Percentiles rank a stretch among this genome's conserved stretches.
Conservation (phyloP, 2,329 filamentous ascomycete species). For the Aureobasidium pullulans region DNA sequence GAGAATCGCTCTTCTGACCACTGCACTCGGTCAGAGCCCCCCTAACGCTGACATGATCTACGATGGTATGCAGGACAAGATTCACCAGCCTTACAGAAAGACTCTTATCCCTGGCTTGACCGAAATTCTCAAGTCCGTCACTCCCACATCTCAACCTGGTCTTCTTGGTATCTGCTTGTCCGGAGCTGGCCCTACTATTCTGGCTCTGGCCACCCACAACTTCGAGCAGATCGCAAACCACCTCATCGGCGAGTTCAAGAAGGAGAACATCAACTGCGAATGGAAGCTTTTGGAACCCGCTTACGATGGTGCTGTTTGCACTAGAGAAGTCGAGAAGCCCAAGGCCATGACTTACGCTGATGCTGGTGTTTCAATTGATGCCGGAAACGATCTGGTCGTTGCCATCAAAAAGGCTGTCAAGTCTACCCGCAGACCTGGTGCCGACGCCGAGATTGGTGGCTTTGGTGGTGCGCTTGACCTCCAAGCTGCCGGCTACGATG, state of each 20-base stretch:
- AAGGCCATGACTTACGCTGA: conserved; percentile 72
- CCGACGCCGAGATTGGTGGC: conserved; percentile 88
- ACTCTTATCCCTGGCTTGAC: conserved; percentile 84
- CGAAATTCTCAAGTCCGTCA: conserved; percentile 86
- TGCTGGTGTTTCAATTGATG: conserved; percentile 89
- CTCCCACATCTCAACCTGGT: conserved; percentile 75
- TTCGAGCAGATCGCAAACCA: conserved; percentile 78
- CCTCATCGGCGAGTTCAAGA: conserved; percentile 60
- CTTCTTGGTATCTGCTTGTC: conserved; percentile 91
- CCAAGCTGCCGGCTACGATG: conserved; percentile 62
- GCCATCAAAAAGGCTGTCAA: conserved; percentile 86
- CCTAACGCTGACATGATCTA: conserved; percentile 92
- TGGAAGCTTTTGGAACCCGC: conserved; percentile 89
- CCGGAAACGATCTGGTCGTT: conserved; percentile 85
- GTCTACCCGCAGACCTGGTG: conserved; percentile 75
- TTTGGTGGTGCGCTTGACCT: conserved; percentile 87
- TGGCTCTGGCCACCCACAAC: conserved; percentile 83
- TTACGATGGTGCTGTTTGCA: conserved; percentile 53
- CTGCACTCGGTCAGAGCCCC: conserved; percentile 80
- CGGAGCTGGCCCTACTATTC: conserved; percentile 88
- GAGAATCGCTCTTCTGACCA: conserved; percentile 81
- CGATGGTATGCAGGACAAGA: conserved; percentile 96
- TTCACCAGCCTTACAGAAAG: conserved; percentile 94
- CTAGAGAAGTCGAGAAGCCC: conserved; percentile 20
- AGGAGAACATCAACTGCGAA: conserved; percentile 66